phyloP scores from a whole-genome alignment of 108 stramenopile genomes.

The Pseudonitzschia delicatissima region DNA sequence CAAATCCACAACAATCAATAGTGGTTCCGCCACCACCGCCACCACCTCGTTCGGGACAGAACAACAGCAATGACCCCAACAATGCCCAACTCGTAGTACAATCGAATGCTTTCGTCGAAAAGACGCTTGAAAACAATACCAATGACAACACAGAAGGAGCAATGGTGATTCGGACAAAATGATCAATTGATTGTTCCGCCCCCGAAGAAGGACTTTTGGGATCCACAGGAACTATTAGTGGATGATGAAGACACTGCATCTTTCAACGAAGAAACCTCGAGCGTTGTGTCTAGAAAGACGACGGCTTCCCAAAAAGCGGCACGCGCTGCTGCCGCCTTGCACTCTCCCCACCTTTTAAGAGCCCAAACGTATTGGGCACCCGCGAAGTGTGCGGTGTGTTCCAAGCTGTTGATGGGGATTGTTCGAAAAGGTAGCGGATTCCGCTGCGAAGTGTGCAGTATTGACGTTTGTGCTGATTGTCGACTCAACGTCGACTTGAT shows the following conservation, averaged over 20 bases:
- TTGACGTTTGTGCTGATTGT: slow-evolving; percentile 78
- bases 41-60: background rate
- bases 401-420: slow-evolving; percentile 46
- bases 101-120: background rate
- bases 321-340: slow-evolving; percentile 7
- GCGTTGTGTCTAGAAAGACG: background rate
- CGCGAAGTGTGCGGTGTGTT: slow-evolving; percentile 49
- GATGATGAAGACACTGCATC: background rate
- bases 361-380: slow-evolving; percentile 58
- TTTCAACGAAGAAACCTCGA: background rate
- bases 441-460: slow-evolving; percentile 72
- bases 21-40: background rate
- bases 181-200: too few relatives aligned
- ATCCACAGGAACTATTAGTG: background rate
- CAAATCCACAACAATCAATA: background rate
- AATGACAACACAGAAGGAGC: background rate
- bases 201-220: too few relatives aligned
- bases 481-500: slow-evolving; percentile 72
- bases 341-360: slow-evolving; percentile 56
- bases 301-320: slow-evolving; percentile 3
- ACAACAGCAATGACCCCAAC: background rate
- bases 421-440: slow-evolving; percentile 37
- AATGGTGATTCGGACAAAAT: too few relatives aligned
- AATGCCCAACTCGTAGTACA: background rate
- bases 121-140: background rate